Evolutionary conservation across 1,284 basidiomycete genomes (phyloP), one percentile per base, ranked within the genome.

Genomic region (Cryptococcus neoformans): DNA sequence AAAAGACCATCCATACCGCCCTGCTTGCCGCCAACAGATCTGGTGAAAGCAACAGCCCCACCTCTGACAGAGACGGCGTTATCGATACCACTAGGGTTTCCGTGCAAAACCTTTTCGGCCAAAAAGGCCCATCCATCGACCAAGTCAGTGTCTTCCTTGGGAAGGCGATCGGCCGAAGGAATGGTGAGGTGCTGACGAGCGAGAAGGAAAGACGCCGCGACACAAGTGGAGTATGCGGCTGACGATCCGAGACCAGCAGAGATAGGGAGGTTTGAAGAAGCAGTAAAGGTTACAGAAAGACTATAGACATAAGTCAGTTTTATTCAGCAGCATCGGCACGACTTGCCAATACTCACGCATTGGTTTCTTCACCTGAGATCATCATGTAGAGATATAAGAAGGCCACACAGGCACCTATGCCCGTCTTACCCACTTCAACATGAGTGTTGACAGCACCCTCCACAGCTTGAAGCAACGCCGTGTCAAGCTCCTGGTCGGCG

Each of bases 221-320:
- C 81, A 73, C 93, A 96, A 12, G 87, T 85, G 4, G 92, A 95
- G 79, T 89, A 96, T 6, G 96, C 93, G 1, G 96, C 96, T 21
- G 92, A 97, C 12, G 95, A 98, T 36, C 96, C 96, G 48, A 99
- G 86, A 44, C 96, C 96, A 7, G 96, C 96, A n/a, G 92, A 90
- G 62, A 99, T 89, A n/a, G 96, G 96, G 9, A 99, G 83, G n/a
- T 92, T 90, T 42, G 93, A 89, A 49, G 95, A 91, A 44, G 88
- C 83, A 37, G 87, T 84, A 71, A 95, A 89, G 56, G 88, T 86
- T 74, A 92, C 66, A 42, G 60, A 44, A 16, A 65, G 65, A 11
- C 71, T 75, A 56, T 17, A 57, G 40, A 21, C 53, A 16, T 28
- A 28, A 28, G 28, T 28, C 4, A 28, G 28, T 28, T 28, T 28